Conservation (phyloP, 257 asterid genomes). For the Solanum sejunctum region DNA sequence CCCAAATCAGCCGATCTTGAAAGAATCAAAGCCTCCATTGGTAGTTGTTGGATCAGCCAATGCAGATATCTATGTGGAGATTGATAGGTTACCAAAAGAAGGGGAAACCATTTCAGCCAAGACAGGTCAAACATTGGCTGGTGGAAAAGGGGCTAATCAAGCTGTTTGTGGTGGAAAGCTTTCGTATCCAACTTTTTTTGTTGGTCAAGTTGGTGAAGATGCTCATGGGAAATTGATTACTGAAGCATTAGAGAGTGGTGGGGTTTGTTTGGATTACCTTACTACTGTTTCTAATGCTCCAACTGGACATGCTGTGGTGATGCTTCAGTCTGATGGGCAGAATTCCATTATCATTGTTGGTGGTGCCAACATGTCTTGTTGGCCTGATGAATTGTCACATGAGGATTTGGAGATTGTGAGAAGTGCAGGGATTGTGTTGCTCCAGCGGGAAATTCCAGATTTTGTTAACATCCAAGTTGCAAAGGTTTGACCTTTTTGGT, state of each 20-base stretch:
- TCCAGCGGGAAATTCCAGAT: conserved; percentile 98
- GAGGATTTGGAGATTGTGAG: conserved; percentile 51
- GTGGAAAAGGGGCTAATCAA: conserved; percentile 96
- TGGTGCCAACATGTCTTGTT: conserved; percentile 76
- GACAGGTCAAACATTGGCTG: conserved; percentile 72
- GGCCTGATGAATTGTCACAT: conserved; percentile 55
- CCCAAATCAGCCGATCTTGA: conserved; percentile 1
- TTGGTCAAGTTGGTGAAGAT: conserved; percentile 86
- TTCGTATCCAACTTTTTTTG: conserved; percentile 61
- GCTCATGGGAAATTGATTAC: conserved; percentile 72
- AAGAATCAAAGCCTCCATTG: conserved; percentile 35
- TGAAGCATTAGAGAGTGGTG: conserved; percentile 56
- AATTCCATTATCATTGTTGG: conserved; percentile 85
- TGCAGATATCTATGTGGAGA: conserved; percentile 85
- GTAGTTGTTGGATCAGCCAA: conserved; percentile 97
- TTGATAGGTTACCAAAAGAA: conserved; percentile 69
- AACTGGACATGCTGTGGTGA: conserved; percentile 93
- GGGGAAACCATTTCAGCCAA: conserved; percentile 86
- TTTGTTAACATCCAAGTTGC: conserved; percentile 75
- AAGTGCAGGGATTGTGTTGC: conserved; percentile 84
- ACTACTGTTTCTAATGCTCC: conserved; percentile 45
- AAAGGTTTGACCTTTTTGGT: conserved; percentile 44
- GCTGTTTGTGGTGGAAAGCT: conserved; percentile 81
- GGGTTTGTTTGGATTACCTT: conserved; percentile 56
- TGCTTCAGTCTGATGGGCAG: conserved; percentile 81